Evolutionary conservation across 2,329 filamentous ascomycete species (phyloP), one percentile per base, ranked within the genome.

Genomic region (Capronia coronata): DNA sequence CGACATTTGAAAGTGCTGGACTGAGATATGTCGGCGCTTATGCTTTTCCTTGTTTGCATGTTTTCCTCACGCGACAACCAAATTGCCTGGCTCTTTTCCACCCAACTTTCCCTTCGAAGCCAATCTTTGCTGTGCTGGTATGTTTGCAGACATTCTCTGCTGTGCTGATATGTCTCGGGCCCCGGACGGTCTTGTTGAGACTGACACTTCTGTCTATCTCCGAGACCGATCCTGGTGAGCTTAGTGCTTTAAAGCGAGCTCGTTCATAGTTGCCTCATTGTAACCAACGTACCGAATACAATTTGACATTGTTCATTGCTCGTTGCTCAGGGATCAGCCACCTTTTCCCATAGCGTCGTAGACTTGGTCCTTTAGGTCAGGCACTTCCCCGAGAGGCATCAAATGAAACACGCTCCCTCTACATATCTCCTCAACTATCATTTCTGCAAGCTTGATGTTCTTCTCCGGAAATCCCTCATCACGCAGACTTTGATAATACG

Each of bases 391-490:
- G 30, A 59, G 35, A 3, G 56, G 46, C 48, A 52, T 56, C 19
- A 49, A 22, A 16, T 48, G 35, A 21, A 57, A 59, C 8, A 41
- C 32, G 27, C 47, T 43, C 5, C 37, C 52, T 37, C 10, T 40
- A 34, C 49, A 52, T 37, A 54, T 51, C 23, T 46, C 29, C 14
- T 51, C 46, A 7, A 59, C 45, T n/a, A 59, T 55, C 7, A 29
- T 44, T 23, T 59, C 57, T 7, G 57, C 57, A 1, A 55, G 52
- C 11, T 32, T 41, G 41, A 59, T 59, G 32, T 59, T 59, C 14
- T 43, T 13, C 40, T 54, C 46, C 2, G 57, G 57, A 47, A 59
- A 59, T n/a, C 55, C 55, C 30, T 59, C 57, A 39, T 59, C 57
- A 16, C 57, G 46, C 39, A 59, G 45, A 32, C 51, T 55, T 14